Conservation (phyloP, 129 eudicot species). For the Mikania micrantha region DNA sequence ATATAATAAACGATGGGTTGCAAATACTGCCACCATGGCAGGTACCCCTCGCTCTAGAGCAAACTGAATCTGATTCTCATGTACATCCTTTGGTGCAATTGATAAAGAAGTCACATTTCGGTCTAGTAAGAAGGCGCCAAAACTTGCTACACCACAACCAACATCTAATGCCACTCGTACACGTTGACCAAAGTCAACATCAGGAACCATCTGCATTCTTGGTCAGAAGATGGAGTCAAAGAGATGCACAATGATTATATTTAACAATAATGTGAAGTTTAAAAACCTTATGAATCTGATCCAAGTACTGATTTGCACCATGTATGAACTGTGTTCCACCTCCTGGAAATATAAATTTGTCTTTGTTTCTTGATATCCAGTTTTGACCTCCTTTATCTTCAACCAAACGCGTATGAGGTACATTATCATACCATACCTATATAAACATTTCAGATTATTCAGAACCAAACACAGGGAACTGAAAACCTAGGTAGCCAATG, state of each 20-base stretch:
- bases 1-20: slow-evolving; percentile 52
- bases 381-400: slow-evolving; percentile 80
- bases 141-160: slow-evolving; percentile 76
- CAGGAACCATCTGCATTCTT: slow-evolving; percentile 69
- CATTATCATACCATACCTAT: slow-evolving; percentile 84
- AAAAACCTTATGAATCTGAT: slow-evolving; percentile 69
- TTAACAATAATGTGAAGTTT: neutral
- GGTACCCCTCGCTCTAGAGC: slow-evolving; percentile 89
- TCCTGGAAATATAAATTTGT: slow-evolving; percentile 65
- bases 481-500: neutral
- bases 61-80: slow-evolving; percentile 58
- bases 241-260: slow-evolving; percentile 6
- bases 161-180: slow-evolving; percentile 73
- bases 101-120: slow-evolving; percentile 70
- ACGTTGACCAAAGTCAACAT: slow-evolving; percentile 67
- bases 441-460: slow-evolving; percentile 1
- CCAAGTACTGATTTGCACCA: slow-evolving; percentile 68
- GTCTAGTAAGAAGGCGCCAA: slow-evolving; percentile 70
- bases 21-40: slow-evolving; percentile 72
- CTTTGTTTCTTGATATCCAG: slow-evolving; percentile 55
- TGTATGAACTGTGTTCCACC: slow-evolving; percentile 64
- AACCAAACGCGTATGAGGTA: slow-evolving; percentile 60
- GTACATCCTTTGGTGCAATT: slow-evolving; percentile 65
- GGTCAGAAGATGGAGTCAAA: slow-evolving; percentile 18
- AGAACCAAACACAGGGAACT: neutral